Conservation (phyloP, 1,284 basidiomycete species). For the Ganoderma sinense region DNA sequence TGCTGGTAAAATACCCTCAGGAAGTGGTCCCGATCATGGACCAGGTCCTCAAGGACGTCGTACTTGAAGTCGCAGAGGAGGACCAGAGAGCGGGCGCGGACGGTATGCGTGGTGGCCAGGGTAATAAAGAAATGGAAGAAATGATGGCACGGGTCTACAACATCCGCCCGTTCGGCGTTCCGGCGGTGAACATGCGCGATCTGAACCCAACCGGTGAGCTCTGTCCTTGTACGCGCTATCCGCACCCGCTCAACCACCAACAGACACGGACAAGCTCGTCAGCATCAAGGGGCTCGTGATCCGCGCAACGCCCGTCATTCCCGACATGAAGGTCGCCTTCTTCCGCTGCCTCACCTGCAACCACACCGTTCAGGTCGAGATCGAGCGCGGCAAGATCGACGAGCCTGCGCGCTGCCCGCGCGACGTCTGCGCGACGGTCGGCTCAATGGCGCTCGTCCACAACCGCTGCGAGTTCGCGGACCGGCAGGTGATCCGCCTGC, state of each 20-base stretch:
- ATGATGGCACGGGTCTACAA: conserved; percentile 89
- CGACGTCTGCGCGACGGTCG: conserved; percentile 87
- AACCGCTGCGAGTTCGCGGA: conserved; percentile 97
- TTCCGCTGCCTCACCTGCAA: conserved; percentile 97
- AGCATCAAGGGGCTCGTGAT: conserved; percentile 97
- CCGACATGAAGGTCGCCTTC: conserved; percentile 98
- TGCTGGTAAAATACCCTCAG: conserved; percentile 92
- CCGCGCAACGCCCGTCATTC: conserved; percentile 96
- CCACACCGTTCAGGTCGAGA: conserved; percentile 94
- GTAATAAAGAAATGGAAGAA: conserved; percentile 82
- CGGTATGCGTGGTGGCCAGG: conserved; percentile 75
- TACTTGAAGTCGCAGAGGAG: conserved; percentile 83
- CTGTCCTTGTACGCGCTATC: background rate
- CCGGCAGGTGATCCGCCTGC: conserved; percentile 93
- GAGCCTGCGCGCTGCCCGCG: conserved; percentile 93
- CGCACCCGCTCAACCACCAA: background rate
- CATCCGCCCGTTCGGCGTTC: conserved; percentile 89
- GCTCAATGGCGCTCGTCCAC: conserved; percentile 95
- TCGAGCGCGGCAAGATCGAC: conserved; percentile 95
- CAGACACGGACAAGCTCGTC: conserved; percentile 97
- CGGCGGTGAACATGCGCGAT: conserved; percentile 89
- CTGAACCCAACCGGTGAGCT: conserved; percentile 84
- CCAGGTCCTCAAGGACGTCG: conserved; percentile 91
- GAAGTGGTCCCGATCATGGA: conserved; percentile 98
- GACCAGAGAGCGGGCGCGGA: conserved; percentile 74